These are phyloP conservation scores for Bjerkandera adusta DNA, from an alignment of 1,284 basidiomycete genomes.

Conservation along the genomic window DNA sequence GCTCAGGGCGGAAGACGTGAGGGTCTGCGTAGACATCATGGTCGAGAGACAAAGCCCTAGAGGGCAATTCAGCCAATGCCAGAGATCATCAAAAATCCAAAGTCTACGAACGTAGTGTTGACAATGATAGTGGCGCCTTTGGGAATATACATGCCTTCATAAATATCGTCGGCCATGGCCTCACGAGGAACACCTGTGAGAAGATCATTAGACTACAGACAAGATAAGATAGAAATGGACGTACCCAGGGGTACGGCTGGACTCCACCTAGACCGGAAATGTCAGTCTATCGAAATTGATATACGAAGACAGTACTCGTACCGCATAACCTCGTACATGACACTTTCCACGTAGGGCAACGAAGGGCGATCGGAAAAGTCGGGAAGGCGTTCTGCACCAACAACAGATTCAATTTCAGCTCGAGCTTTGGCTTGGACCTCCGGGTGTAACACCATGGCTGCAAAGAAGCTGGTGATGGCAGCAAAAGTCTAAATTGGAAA, in stretches of 20 bases:
- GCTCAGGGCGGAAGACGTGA: conserved; percentile 18
- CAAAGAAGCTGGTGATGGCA: too few relatives aligned
- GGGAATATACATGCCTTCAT: conserved; percentile 9
- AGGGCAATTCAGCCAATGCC: background rate
- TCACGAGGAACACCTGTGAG: background rate
- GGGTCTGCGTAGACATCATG: conserved; percentile 17
- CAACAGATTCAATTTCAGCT: conserved; percentile 1
- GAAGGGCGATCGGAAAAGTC: conserved; percentile 4
- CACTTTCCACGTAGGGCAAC: conserved; percentile 8
- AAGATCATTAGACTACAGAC: background rate
- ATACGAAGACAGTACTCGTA: conserved; percentile 1
- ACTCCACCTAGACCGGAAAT: too few relatives aligned
- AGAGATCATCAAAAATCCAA: conserved; percentile 11
- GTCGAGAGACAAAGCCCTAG: conserved; percentile 11
- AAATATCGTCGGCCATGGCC: conserved; percentile 5
- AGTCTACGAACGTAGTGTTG: conserved; percentile 7
- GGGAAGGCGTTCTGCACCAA: conserved; percentile 11
- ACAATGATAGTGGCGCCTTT: conserved; percentile 7
- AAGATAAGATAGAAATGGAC: too few relatives aligned
- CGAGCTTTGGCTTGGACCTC: conserved; percentile 13
- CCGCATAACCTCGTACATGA: conserved; percentile 6
- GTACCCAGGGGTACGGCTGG: too few relatives aligned
- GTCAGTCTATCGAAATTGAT: too few relatives aligned
- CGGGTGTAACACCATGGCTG: conserved; percentile 12
- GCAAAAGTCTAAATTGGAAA: too few relatives aligned